Percentiles rank a stretch among this genome's conserved stretches.
phyloP scores from a whole-genome alignment of 2,329 filamentous ascomycete species.

The Lachnellula arida region DNA sequence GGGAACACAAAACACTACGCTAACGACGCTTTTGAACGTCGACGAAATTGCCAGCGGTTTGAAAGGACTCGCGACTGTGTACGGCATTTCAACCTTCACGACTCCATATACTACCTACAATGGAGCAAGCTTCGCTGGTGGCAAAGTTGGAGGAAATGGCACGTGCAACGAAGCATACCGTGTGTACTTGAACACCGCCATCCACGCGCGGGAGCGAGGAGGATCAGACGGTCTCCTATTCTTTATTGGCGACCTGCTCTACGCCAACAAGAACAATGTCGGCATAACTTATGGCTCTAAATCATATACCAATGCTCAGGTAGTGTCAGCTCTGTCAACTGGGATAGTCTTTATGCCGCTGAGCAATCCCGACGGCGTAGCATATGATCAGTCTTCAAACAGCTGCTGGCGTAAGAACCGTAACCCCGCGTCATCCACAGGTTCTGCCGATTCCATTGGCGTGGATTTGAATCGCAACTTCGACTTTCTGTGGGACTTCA shows the following conservation, averaged over 20 bases:
- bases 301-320: conserved; percentile 47
- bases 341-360: conserved; percentile 51
- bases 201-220: conserved; percentile 56
- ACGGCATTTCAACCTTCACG: conserved; percentile 37
- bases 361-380: conserved; percentile 51
- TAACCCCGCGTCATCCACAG: conserved; percentile 38
- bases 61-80: conserved; percentile 37
- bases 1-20: conserved; percentile 35
- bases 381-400: conserved; percentile 45
- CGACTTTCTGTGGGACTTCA: conserved; percentile 53
- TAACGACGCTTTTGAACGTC: conserved; percentile 39
- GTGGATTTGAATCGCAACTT: conserved; percentile 55
- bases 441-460: conserved; percentile 35
- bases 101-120: conserved; percentile 41
- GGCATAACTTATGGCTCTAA: conserved; percentile 49
- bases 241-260: conserved; percentile 53
- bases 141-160: conserved; percentile 40
- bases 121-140: conserved; percentile 36
- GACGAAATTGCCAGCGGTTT: conserved; percentile 39
- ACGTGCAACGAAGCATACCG: conserved; percentile 40
- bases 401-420: conserved; percentile 54
- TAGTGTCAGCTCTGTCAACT: conserved; percentile 45
- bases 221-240: conserved; percentile 52
- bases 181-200: conserved; percentile 48
- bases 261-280: conserved; percentile 44